phyloP scores from a whole-genome alignment of 352 stramenopile species.

The Hyaloperonospora brassicae region DNA sequence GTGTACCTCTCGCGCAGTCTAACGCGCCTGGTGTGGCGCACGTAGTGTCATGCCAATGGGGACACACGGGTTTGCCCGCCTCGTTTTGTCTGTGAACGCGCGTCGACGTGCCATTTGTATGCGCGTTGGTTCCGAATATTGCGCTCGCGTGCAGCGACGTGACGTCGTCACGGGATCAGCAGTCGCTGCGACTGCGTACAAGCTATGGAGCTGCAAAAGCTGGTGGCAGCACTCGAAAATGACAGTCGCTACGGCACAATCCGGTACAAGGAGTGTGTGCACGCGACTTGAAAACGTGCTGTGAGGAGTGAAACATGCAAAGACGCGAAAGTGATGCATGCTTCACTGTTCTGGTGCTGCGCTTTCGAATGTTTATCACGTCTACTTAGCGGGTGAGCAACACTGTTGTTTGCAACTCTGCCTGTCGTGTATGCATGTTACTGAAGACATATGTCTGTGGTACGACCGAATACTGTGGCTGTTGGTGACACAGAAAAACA shows the following conservation, averaged over 20 bases:
- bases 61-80: too few species aligned
- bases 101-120: conserved; percentile 19
- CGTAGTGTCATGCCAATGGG: neutral
- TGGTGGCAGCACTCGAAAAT: conserved; percentile 26
- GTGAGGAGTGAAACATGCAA: conserved; percentile 28
- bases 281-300: conserved; percentile 42
- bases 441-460: conserved; percentile 1
- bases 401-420: neutral
- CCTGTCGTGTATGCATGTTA: neutral
- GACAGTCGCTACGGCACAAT: conserved; percentile 40
- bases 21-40: conserved; percentile 15
- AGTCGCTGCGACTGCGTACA: conserved; percentile 30
- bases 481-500: conserved; percentile 11
- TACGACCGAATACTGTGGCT: too few species aligned
- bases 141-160: conserved; percentile 53
- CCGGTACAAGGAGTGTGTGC: conserved; percentile 33
- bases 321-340: conserved; percentile 41
- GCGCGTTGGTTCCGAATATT: conserved; percentile 20
- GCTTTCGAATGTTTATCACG: conserved; percentile 40
- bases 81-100: neutral
- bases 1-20: too few species aligned
- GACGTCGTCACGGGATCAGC: conserved; percentile 23
- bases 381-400: conserved; percentile 21
- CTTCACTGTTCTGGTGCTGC: conserved; percentile 50
- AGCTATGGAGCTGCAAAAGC: conserved; percentile 22